phyloP scores from a whole-genome alignment of 192 early-diverging fungal species.

The Coemansia erecta region DNA sequence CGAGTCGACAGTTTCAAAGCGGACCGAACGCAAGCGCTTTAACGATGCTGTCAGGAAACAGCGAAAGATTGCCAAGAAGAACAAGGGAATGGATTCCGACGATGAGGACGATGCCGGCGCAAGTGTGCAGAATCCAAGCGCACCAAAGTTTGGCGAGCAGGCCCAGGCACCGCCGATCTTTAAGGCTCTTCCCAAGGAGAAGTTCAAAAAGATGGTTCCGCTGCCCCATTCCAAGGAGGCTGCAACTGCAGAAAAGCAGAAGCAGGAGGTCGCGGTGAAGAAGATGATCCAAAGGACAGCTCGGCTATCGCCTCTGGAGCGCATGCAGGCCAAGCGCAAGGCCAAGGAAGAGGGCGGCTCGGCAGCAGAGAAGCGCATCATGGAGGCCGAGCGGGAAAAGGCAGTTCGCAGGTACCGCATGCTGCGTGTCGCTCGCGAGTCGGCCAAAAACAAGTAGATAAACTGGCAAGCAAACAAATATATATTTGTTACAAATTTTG shows the following conservation, averaged over 20 bases:
- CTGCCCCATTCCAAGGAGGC: conserved; percentile 38
- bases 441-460: conserved; percentile 8
- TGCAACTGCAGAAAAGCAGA: conserved; percentile 15
- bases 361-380: conserved; percentile 48
- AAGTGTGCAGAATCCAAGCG: neutral
- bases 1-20: conserved; percentile 18
- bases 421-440: conserved; percentile 38
- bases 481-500: neutral
- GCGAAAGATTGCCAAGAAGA: conserved; percentile 29
- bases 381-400: conserved; percentile 43
- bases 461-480: too few species aligned
- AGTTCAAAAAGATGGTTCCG: conserved; percentile 45
- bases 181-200: conserved; percentile 40
- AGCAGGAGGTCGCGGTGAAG: conserved; percentile 39
- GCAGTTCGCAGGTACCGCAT: conserved; percentile 48
- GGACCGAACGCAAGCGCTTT: conserved; percentile 27
- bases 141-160: conserved; percentile 46
- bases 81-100: conserved; percentile 9
- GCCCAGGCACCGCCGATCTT: conserved; percentile 49
- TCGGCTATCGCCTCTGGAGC: conserved; percentile 41
- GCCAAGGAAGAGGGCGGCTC: conserved; percentile 26
- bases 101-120: conserved; percentile 7
- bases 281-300: conserved; percentile 47
- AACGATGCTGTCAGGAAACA: conserved; percentile 35
- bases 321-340: conserved; percentile 48